Evolutionary conservation across 176 grass and related monocot species (phyloP).

Genomic region (Raddia distichophylla): DNA sequence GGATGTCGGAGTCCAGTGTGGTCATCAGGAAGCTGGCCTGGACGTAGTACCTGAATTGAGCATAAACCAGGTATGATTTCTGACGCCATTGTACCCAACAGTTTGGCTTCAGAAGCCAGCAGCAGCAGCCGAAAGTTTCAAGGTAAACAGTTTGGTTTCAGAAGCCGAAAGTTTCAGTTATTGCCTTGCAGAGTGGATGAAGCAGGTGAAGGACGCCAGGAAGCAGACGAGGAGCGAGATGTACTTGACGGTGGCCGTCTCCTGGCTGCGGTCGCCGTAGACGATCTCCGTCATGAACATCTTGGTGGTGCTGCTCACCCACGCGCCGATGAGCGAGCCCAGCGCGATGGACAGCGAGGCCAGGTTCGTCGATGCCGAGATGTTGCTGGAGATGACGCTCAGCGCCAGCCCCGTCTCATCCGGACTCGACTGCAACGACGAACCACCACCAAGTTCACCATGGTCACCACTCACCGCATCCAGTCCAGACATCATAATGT

Average conservation of each 20-base stretch:
- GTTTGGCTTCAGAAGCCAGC: neutral
- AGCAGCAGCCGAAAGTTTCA: neutral
- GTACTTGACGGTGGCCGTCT: conserved; percentile 83
- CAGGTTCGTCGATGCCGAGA: conserved; percentile 76
- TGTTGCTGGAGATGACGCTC: conserved; percentile 81
- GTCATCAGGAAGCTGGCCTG: conserved; percentile 92
- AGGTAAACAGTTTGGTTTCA: too few relatives aligned
- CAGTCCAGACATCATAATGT: neutral
- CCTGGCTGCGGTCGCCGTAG: conserved; percentile 72
- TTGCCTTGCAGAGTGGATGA: conserved; percentile 87
- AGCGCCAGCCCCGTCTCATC: conserved; percentile 67
- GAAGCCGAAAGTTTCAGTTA: too few relatives aligned
- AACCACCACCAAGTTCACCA: neutral
- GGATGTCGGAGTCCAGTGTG: conserved; percentile 78
- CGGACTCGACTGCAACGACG: conserved; percentile 36
- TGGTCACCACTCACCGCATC: neutral
- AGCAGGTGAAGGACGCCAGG: conserved; percentile 87
- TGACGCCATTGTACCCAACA: neutral
- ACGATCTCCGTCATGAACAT: conserved; percentile 80
- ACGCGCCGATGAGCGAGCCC: conserved; percentile 86
- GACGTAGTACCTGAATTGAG: conserved; percentile 68
- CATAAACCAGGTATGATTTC: neutral
- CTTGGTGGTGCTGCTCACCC: conserved; percentile 75
- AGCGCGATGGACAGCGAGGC: conserved; percentile 85
- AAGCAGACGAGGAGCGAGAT: conserved; percentile 88